Evolutionary conservation across 176 grass and related monocot genomes (phyloP).

Genomic region (Metroxylon sagu): DNA sequence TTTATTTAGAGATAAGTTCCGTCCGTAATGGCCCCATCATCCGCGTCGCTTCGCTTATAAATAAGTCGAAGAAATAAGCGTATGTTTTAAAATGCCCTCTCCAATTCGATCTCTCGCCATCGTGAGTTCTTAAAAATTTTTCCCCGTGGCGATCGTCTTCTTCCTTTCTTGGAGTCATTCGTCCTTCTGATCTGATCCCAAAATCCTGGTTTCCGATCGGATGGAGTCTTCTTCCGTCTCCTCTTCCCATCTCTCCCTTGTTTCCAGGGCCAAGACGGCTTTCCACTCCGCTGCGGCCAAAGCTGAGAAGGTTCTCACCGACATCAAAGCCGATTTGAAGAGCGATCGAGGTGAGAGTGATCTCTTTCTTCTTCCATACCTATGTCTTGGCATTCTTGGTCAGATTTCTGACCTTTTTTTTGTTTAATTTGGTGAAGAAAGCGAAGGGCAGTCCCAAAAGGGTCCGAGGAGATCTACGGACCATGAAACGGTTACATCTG

Average conservation of each 20-base stretch:
- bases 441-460: conserved; percentile 38
- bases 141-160: too few species aligned
- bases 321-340: conserved; percentile 68
- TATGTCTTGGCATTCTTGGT: background rate
- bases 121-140: too few species aligned
- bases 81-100: too few species aligned
- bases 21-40: too few species aligned
- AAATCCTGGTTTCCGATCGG: too few species aligned
- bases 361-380: too few species aligned
- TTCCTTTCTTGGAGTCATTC: too few species aligned
- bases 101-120: too few species aligned
- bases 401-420: conserved; percentile 1
- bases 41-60: too few species aligned
- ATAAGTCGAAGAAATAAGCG: too few species aligned
- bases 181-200: too few species aligned
- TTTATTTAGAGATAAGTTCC: too few species aligned
- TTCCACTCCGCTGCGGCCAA: conserved; percentile 78
- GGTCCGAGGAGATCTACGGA: conserved; percentile 47
- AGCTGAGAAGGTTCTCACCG: conserved; percentile 64
- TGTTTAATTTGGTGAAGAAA: conserved; percentile 28
- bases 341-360: conserved; percentile 43
- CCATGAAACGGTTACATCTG: conserved; percentile 35
- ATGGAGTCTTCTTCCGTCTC: conserved; percentile 1
- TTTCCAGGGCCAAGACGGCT: conserved; percentile 75
- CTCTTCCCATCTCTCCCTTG: conserved; percentile 39